phyloP scores from a whole-genome alignment of 306 rosid species.

The Rosa rugosa region DNA sequence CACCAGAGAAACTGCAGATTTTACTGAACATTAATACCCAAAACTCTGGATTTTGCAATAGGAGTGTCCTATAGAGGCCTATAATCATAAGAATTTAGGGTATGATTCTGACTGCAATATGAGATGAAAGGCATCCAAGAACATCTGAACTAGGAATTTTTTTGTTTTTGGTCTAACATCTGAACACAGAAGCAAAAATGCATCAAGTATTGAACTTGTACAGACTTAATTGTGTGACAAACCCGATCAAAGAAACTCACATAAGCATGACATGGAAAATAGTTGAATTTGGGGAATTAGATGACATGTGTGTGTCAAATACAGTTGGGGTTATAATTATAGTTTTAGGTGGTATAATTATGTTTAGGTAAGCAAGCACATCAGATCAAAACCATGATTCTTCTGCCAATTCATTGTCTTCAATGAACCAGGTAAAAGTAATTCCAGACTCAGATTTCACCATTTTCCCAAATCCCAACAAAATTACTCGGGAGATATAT shows the following conservation, averaged over 20 bases:
- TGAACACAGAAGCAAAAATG: slow-evolving; percentile 7
- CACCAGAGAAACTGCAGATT: slow-evolving; percentile 7
- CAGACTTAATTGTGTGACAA: neutral
- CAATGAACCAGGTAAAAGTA: neutral
- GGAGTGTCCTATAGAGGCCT: neutral
- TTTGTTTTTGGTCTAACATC: neutral
- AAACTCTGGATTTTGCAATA: neutral
- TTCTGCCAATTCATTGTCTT: neutral
- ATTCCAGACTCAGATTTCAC: neutral
- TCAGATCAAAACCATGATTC: neutral
- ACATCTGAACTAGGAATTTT: neutral
- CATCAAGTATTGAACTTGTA: neutral
- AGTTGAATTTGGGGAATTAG: neutral
- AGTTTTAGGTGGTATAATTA: neutral
- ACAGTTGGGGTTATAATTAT: slow-evolving; percentile 1
- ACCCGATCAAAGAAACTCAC: neutral
- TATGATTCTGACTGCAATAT: neutral
- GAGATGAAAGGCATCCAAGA: slow-evolving; percentile 3
- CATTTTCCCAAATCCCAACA: neutral
- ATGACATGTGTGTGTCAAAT: neutral
- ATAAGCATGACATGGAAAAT: slow-evolving; percentile 1
- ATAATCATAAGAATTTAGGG: neutral
- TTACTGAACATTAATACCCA: neutral
- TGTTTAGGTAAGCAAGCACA: neutral
- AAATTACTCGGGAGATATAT: neutral